Percentiles rank a stretch among this genome's conserved stretches.
Conservation (phyloP, 495 filamentous ascomycete species). For the Podospora comata region DNA sequence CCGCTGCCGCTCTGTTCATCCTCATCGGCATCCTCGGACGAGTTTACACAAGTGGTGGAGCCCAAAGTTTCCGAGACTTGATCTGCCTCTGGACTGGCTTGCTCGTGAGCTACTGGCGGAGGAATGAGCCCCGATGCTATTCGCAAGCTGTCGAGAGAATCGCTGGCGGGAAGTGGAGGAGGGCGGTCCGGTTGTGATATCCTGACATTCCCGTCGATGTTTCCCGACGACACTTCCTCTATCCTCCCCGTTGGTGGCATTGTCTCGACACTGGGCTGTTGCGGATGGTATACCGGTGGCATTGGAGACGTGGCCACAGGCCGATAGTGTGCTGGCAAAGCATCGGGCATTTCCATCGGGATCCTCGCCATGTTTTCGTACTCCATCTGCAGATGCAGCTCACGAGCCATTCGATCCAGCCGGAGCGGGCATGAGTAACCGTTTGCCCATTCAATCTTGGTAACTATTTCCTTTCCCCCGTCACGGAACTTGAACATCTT, state of each 20-base stretch:
- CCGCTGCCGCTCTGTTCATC: constrained; percentile 1
- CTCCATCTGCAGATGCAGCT: constrained; percentile 26
- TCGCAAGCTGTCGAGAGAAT: background rate
- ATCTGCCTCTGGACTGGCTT: background rate
- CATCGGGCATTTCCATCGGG: constrained; percentile 27
- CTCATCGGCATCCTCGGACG: background rate
- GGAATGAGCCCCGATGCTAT: background rate
- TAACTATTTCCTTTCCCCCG: constrained; percentile 17
- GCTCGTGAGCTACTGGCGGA: background rate
- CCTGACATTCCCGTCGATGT: background rate
- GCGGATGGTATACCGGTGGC: background rate
- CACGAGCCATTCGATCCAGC: constrained; percentile 23
- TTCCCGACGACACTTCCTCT: background rate
- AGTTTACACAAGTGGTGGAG: constrained; percentile 7
- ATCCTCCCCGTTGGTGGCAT: background rate
- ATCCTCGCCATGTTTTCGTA: constrained; percentile 22
- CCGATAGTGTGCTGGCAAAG: constrained; percentile 18
- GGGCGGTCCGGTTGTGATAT: background rate
- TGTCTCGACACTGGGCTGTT: background rate
- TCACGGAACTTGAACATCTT: constrained; percentile 20
- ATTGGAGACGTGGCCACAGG: background rate
- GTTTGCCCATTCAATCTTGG: constrained; percentile 26
- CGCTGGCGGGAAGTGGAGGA: background rate
- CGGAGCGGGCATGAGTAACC: constrained; percentile 15
- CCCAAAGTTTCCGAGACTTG: background rate